Evolutionary conservation across 352 stramenopile genomes (phyloP).

Genomic region (Thraustochytrium sp.): DNA sequence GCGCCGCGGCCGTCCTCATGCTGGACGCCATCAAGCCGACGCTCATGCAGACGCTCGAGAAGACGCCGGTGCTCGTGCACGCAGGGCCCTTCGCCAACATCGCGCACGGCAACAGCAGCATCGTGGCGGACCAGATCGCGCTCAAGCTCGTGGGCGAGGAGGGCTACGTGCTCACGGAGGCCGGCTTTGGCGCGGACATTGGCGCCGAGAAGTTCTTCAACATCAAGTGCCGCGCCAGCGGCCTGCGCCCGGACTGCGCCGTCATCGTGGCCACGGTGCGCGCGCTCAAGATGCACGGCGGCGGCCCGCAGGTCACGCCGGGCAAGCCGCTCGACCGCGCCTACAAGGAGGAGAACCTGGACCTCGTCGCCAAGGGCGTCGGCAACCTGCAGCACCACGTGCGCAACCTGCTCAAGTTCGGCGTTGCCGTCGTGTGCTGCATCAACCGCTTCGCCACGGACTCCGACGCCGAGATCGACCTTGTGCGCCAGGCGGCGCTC

Average conservation of each 20-base stretch:
- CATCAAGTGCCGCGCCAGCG: constrained; percentile 94
- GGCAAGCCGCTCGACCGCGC: constrained; percentile 72
- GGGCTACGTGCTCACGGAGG: constrained; percentile 93
- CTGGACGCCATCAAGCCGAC: constrained; percentile 94
- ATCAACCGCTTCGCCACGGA: constrained; percentile 83
- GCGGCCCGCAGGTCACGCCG: constrained; percentile 85
- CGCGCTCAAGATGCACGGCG: constrained; percentile 97
- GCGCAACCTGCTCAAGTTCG: constrained; percentile 86
- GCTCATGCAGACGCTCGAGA: constrained; percentile 94
- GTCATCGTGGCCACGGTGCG: constrained; percentile 96
- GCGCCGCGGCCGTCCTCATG: constrained; percentile 93
- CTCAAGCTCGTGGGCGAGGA: constrained; percentile 86
- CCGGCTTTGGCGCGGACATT: constrained; percentile 95
- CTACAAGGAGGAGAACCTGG: constrained; percentile 90
- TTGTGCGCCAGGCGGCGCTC: constrained; percentile 79
- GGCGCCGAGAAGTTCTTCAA: constrained; percentile 98
- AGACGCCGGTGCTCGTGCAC: constrained; percentile 92
- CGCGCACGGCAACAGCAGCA: constrained; percentile 91
- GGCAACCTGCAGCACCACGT: constrained; percentile 93
- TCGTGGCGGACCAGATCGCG: constrained; percentile 93
- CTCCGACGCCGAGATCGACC: constrained; percentile 81
- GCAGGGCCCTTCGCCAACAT: constrained; percentile 97
- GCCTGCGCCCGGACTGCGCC: constrained; percentile 88
- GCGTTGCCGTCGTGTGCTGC: constrained; percentile 89
- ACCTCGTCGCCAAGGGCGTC: constrained; percentile 81